phyloP scores from a whole-genome alignment of 108 stramenopile genomes.

The Fragilaria crotonensis region DNA sequence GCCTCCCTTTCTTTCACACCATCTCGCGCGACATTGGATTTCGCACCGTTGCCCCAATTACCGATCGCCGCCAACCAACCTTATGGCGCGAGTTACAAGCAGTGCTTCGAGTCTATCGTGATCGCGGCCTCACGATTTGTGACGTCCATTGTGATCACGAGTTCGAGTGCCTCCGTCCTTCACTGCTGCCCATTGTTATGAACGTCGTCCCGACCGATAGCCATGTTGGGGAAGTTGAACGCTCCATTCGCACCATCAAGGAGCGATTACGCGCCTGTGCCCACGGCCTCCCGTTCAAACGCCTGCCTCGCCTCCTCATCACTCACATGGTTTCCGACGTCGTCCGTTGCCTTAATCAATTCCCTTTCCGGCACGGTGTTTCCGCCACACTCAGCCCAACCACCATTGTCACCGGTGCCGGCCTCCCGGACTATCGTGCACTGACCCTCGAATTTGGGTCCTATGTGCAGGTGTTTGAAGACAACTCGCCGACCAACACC shows the following conservation, averaged over 20 bases:
- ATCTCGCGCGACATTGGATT: neutral
- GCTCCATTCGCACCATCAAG: conserved; percentile 31
- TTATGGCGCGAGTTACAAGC: neutral
- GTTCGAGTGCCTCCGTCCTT: neutral
- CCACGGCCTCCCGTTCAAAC: conserved; percentile 23
- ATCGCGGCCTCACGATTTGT: neutral
- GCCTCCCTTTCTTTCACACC: neutral
- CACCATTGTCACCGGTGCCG: conserved; percentile 4
- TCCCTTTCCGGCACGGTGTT: conserved; percentile 23
- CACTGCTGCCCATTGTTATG: neutral
- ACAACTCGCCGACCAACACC: conserved; percentile 23
- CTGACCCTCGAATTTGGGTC: conserved; percentile 16
- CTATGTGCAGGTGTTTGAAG: conserved; percentile 33
- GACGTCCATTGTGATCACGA: neutral
- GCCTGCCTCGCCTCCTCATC: conserved; percentile 16
- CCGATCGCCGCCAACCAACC: neutral
- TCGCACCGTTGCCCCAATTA: neutral
- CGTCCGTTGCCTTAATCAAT: conserved; percentile 23
- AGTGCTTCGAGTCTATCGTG: neutral
- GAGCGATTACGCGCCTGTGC: conserved; percentile 19
- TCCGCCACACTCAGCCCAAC: conserved; percentile 25
- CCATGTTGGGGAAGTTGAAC: too few relatives aligned
- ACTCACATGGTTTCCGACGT: conserved; percentile 13
- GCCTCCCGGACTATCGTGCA: conserved; percentile 4
- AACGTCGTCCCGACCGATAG: too few relatives aligned